Evolutionary conservation across 2,329 filamentous ascomycete genomes (phyloP).

Genomic region (Myriangium duriaei): DNA sequence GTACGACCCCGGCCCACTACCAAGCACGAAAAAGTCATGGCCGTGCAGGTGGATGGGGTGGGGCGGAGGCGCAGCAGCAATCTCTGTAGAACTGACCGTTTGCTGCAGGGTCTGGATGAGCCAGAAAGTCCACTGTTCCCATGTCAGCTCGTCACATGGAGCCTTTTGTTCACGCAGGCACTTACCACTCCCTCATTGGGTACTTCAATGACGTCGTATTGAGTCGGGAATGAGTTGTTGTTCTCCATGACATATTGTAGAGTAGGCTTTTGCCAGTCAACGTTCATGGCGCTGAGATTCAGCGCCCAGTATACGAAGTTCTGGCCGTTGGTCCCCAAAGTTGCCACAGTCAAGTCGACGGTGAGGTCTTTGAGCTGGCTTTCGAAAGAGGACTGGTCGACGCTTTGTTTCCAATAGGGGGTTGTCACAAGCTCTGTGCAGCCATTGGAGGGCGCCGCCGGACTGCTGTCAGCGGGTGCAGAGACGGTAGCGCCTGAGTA

Average conservation of each 20-base stretch:
- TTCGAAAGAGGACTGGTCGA: constrained; percentile 24
- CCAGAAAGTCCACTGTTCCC: constrained; percentile 33
- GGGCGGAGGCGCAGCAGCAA: constrained; percentile 11
- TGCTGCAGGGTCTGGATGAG: constrained; percentile 32
- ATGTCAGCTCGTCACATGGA: constrained; percentile 11
- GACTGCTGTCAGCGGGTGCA: constrained; percentile 15
- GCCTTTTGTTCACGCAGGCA: background rate
- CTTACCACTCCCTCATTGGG: constrained; percentile 20
- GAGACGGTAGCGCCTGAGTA: constrained; percentile 17
- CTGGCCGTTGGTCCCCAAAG: constrained; percentile 25
- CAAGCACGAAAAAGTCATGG: constrained; percentile 25
- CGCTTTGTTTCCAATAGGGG: constrained; percentile 23
- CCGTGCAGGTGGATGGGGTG: constrained; percentile 19
- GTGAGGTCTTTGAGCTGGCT: constrained; percentile 21
- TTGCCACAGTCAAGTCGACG: constrained; percentile 20
- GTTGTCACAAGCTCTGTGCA: constrained; percentile 22
- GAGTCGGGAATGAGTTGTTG: constrained; percentile 28
- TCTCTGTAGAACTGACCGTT: constrained; percentile 2
- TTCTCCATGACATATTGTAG: constrained; percentile 30
- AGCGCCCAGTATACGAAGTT: constrained; percentile 27
- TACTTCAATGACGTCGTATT: constrained; percentile 30
- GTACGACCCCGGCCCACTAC: constrained; percentile 17
- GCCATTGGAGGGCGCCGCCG: constrained; percentile 15
- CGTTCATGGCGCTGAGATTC: constrained; percentile 28
- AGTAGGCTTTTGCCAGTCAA: constrained; percentile 33